These are phyloP conservation scores for Penicillium sp. DNA, from an alignment of 2,329 filamentous ascomycete species.

Conservation along the genomic window DNA sequence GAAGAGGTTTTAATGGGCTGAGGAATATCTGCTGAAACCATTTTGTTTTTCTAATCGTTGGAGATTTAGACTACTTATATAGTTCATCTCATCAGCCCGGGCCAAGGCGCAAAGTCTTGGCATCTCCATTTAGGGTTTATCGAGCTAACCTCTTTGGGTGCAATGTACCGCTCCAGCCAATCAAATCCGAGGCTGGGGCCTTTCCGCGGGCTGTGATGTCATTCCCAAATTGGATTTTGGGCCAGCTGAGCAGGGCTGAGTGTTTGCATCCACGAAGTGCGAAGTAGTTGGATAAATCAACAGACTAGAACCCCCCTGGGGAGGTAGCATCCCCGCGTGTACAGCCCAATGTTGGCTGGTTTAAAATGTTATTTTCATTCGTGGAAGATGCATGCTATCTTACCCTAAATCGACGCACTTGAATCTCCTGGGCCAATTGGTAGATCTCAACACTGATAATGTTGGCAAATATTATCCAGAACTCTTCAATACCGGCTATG, in stretches of 20 bases:
- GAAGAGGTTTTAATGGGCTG: background rate
- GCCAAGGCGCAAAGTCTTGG: slow-evolving; percentile 6
- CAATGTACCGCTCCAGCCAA: slow-evolving; percentile 1
- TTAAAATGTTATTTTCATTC: background rate
- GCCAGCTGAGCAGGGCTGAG: slow-evolving; percentile 1
- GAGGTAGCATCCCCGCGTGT: background rate
- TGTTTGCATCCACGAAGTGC: background rate
- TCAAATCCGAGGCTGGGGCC: background rate
- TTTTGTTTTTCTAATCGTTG: background rate
- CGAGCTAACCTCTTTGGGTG: slow-evolving; percentile 1
- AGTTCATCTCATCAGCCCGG: background rate
- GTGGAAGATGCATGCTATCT: background rate
- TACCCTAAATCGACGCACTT: background rate
- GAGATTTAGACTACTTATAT: background rate
- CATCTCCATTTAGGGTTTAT: background rate
- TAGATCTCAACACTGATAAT: background rate
- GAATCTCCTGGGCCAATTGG: background rate
- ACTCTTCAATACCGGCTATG: accelerated
- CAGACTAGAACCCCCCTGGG: background rate
- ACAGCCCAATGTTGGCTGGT: no score
- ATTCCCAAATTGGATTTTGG: background rate
- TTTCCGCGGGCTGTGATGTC: slow-evolving; percentile 10
- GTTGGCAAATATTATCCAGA: background rate
- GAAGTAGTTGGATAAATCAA: background rate
- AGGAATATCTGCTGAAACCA: background rate